Evolutionary conservation across 2,329 filamentous ascomycete species (phyloP).

Genomic region (Neopestalotiopsis sp.): DNA sequence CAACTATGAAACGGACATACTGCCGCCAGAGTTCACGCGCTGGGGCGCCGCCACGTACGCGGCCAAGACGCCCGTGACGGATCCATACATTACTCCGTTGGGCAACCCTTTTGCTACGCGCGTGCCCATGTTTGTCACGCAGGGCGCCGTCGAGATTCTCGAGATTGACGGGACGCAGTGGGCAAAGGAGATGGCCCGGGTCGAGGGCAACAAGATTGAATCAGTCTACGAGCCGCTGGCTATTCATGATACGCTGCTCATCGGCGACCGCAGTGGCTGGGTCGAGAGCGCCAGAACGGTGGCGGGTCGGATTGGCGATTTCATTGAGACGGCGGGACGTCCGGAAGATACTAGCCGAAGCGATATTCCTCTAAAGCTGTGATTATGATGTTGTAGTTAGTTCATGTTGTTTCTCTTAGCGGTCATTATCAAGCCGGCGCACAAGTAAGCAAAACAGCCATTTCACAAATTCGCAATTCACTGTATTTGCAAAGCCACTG

Average conservation of each 20-base stretch:
- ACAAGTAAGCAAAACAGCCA: neutral
- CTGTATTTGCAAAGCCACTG: neutral
- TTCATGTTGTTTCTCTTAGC: neutral
- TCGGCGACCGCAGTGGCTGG: constrained; percentile 48
- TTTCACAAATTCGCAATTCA: neutral
- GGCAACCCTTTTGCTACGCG: constrained; percentile 29
- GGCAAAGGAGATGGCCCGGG: constrained; percentile 51
- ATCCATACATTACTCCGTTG: constrained; percentile 28
- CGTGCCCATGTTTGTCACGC: constrained; percentile 30
- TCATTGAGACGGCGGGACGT: constrained; percentile 22
- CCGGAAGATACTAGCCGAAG: neutral
- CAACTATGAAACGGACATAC: constrained; percentile 41
- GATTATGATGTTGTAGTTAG: neutral
- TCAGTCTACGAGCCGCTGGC: constrained; percentile 45
- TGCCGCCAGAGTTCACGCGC: constrained; percentile 39
- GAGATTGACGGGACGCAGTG: constrained; percentile 57
- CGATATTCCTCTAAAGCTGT: neutral
- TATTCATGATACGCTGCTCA: constrained; percentile 51
- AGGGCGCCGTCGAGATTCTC: constrained; percentile 35
- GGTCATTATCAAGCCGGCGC: neutral
- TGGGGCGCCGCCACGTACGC: constrained; percentile 46
- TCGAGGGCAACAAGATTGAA: constrained; percentile 35
- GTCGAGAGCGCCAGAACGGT: constrained; percentile 35
- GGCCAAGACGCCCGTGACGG: neutral
- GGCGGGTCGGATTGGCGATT: constrained; percentile 29